Percentiles rank a stretch among this genome's conserved stretches.
These are phyloP conservation scores for Cystobasidiaceae sp. DNA, from an alignment of 1,284 basidiomycete genomes.

Conservation along the genomic window DNA sequence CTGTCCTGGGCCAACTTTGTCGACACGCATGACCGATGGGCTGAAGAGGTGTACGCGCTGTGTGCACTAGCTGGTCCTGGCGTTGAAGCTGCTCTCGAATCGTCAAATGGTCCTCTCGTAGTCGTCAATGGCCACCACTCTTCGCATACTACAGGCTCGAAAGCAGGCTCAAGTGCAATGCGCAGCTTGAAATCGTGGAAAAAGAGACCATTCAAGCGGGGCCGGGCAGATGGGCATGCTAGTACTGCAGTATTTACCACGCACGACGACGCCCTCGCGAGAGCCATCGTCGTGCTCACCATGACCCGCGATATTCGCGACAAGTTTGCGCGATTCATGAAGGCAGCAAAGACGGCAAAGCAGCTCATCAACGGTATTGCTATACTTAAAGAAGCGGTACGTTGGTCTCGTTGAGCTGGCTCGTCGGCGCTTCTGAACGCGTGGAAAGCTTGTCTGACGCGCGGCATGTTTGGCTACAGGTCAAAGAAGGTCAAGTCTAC, in stretches of 20 bases:
- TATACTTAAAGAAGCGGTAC: neutral
- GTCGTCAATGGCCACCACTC: too few species aligned
- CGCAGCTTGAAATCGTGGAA: neutral
- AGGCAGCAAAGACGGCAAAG: neutral
- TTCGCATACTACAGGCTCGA: too few species aligned
- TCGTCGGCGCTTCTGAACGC: neutral
- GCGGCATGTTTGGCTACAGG: too few species aligned
- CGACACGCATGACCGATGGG: neutral
- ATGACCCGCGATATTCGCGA: neutral
- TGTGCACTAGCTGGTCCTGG: constrained; percentile 1
- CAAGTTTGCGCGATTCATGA: neutral
- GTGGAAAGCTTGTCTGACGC: too few species aligned
- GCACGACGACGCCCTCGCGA: neutral
- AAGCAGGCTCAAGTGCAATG: too few species aligned
- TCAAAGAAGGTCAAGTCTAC: too few species aligned
- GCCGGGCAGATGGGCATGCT: neutral
- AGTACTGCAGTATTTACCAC: neutral
- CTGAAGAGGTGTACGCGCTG: neutral
- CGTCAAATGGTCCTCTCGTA: too few species aligned
- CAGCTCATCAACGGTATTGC: neutral
- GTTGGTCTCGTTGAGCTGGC: neutral
- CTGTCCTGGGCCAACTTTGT: neutral
- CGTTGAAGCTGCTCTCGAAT: neutral
- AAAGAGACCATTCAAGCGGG: neutral
- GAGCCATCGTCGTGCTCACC: neutral